A percentile compares a stretch with the other conserved stretches of the same genome.
phyloP scores from a whole-genome alignment of 2,329 filamentous ascomycete genomes.

The Talaromyces sp. region DNA sequence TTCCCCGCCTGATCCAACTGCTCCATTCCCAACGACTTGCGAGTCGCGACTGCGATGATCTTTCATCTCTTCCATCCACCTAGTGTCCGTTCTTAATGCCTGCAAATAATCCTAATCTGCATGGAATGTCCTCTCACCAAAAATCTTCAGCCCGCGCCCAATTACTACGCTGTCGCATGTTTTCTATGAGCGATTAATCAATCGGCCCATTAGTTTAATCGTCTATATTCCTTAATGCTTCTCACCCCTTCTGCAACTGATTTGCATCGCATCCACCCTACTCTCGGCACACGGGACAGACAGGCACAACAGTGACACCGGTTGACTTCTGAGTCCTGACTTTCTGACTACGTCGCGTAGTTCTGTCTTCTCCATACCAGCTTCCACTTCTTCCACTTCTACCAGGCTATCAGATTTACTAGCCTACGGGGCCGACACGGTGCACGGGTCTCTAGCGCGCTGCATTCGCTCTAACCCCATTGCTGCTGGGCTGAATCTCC shows the following conservation, averaged over 20 bases:
- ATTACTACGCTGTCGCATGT: neutral
- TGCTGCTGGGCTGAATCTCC: slow-evolving; percentile 21
- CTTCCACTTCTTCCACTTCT: neutral
- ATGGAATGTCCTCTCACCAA: neutral
- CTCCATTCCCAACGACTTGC: slow-evolving; percentile 1
- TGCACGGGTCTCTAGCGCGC: slow-evolving; percentile 18
- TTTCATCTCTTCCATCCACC: neutral
- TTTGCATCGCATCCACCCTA: neutral
- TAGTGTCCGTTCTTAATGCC: neutral
- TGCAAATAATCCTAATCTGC: neutral
- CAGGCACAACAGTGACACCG: neutral
- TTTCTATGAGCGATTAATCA: slow-evolving; percentile 2
- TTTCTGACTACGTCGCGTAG: neutral
- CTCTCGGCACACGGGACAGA: neutral
- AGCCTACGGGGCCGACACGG: slow-evolving; percentile 5
- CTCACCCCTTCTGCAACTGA: neutral
- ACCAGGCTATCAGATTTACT: neutral
- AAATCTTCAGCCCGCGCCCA: slow-evolving; percentile 1
- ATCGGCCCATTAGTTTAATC: neutral
- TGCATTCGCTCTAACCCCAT: slow-evolving; percentile 22
- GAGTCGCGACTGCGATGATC: neutral
- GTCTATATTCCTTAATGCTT: neutral
- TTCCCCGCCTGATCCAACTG: neutral
- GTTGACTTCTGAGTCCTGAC: neutral
- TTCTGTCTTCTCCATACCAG: neutral